Percentiles rank a stretch among this genome's conserved stretches.
These are phyloP conservation scores for Macrocybe gigantea DNA, from an alignment of 768 basidiomycete species.

Conservation along the genomic window DNA sequence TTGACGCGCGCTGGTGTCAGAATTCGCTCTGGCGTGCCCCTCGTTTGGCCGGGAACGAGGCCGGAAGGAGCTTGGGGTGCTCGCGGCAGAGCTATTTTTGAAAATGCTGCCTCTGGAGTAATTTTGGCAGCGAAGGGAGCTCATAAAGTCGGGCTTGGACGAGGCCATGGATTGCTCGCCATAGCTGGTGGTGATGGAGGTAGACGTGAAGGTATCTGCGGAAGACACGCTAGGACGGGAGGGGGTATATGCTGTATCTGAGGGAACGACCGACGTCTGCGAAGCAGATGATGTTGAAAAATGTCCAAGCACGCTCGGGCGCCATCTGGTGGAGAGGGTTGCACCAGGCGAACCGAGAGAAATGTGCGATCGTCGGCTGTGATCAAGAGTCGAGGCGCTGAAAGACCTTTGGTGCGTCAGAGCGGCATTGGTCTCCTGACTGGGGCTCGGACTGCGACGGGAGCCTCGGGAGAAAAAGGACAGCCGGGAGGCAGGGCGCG, in stretches of 20 bases:
- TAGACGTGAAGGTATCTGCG: constrained; percentile 46
- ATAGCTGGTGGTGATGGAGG: constrained; percentile 41
- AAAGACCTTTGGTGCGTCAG: constrained; percentile 41
- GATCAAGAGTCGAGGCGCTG: constrained; percentile 40
- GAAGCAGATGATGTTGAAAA: constrained; percentile 47
- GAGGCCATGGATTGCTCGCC: constrained; percentile 35
- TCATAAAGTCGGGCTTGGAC: constrained; percentile 32
- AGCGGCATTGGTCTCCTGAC: constrained; percentile 16
- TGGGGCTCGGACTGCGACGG: constrained; percentile 21
- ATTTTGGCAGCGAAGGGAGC: constrained; percentile 31
- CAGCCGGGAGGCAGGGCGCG: constrained; percentile 28
- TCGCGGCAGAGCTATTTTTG: constrained; percentile 18
- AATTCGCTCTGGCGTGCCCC: too few species aligned
- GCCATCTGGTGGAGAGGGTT: constrained; percentile 38
- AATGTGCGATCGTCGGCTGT: too few species aligned
- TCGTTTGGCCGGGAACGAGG: constrained; percentile 17
- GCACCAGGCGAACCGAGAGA: background rate
- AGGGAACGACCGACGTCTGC: constrained; percentile 34
- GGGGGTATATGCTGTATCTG: constrained; percentile 32
- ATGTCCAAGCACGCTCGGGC: constrained; percentile 62
- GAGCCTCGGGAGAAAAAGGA: constrained; percentile 39
- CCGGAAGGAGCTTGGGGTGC: constrained; percentile 24
- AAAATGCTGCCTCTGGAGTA: constrained; percentile 27
- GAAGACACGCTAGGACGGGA: constrained; percentile 61
- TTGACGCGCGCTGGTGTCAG: too few species aligned